Conservation (phyloP, 352 stramenopile species). For the Phytophthora lateralis region DNA sequence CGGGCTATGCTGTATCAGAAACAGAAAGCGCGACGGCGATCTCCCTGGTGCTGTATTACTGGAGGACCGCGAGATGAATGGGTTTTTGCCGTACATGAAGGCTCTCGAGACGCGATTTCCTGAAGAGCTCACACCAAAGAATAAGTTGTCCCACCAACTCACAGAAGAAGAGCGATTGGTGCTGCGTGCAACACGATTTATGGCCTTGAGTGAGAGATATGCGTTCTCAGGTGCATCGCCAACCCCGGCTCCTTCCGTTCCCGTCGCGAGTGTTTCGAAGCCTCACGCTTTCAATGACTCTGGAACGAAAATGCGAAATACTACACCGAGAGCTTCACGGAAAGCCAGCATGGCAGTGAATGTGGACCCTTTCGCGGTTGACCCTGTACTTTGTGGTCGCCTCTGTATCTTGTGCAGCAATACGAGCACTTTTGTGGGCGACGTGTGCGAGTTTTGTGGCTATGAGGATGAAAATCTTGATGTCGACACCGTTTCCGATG, state of each 20-base stretch:
- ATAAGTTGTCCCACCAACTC: slow-evolving; percentile 3
- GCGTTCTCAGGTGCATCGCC: slow-evolving; percentile 14
- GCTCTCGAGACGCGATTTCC: slow-evolving; percentile 9
- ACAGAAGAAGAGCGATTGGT: slow-evolving; percentile 30
- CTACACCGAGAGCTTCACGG: neutral
- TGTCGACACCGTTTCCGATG: slow-evolving; percentile 13
- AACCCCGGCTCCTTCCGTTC: neutral
- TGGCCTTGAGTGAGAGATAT: slow-evolving; percentile 34
- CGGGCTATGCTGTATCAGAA: slow-evolving; percentile 21
- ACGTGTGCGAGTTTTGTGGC: slow-evolving; percentile 48
- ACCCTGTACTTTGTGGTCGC: slow-evolving; percentile 19
- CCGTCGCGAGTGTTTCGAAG: neutral
- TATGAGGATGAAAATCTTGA: slow-evolving; percentile 35
- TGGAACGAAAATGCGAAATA: neutral
- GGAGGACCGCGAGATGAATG: slow-evolving; percentile 47
- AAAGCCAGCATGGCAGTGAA: neutral
- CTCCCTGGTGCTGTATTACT: slow-evolving; percentile 27
- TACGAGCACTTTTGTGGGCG: slow-evolving; percentile 36
- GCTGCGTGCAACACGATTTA: slow-evolving; percentile 23
- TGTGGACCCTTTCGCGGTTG: slow-evolving; percentile 20
- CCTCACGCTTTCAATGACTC: neutral
- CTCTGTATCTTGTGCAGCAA: slow-evolving; percentile 47
- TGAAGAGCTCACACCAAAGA: slow-evolving; percentile 7
- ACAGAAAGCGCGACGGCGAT: slow-evolving; percentile 19
- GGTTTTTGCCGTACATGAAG: slow-evolving; percentile 42